These are phyloP conservation scores for Leishmania major DNA, from an alignment of 208 protist species.

Conservation along the genomic window DNA sequence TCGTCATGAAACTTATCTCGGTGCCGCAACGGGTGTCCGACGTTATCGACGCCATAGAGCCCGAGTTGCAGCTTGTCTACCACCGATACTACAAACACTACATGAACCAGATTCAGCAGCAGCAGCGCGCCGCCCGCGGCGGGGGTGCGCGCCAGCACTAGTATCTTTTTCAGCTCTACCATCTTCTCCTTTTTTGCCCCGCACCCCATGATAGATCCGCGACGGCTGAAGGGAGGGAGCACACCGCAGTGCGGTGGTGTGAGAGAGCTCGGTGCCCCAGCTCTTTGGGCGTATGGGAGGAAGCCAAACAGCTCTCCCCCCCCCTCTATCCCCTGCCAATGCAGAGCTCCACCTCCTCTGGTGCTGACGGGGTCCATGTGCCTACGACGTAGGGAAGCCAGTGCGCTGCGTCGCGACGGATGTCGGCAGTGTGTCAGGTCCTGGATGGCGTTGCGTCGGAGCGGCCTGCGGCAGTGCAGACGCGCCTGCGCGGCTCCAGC, in stretches of 20 bases:
- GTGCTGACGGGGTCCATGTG: neutral
- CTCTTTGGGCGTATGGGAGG: neutral
- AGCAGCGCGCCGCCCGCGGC: constrained; percentile 31
- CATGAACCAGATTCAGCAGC: constrained; percentile 42
- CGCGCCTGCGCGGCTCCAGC: neutral
- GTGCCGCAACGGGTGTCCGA: constrained; percentile 80
- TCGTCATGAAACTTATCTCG: constrained; percentile 67
- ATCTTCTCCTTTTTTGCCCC: neutral
- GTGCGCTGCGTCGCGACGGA: neutral
- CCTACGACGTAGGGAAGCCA: neutral
- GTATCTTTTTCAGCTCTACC: neutral
- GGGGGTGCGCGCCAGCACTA: neutral
- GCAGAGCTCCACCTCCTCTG: neutral
- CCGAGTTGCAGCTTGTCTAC: constrained; percentile 79
- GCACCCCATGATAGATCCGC: neutral
- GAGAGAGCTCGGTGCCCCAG: neutral
- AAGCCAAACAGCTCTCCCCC: neutral
- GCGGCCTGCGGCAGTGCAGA: neutral
- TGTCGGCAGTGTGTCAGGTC: neutral
- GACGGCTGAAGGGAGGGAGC: neutral
- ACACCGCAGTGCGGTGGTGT: neutral
- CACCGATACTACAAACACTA: constrained; percentile 75
- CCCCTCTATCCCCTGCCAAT: neutral
- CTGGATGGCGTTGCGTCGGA: neutral
- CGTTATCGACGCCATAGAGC: constrained; percentile 75